These are phyloP conservation scores for Penicillium psychrosexuale DNA, from an alignment of 2,329 filamentous ascomycete species.

Conservation along the genomic window DNA sequence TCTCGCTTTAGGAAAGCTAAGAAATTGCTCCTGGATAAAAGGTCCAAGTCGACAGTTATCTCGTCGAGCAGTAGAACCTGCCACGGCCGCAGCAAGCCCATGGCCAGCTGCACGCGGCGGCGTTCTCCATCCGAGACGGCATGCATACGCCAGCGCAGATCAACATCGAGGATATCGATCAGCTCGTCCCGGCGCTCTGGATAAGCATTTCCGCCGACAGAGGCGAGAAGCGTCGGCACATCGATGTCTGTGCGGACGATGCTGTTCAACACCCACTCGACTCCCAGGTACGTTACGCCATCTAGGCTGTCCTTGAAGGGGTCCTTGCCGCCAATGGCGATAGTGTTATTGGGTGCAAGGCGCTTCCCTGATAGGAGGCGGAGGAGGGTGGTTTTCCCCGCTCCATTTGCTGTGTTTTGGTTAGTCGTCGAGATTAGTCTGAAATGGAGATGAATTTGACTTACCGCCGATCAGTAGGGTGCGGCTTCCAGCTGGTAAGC, in stretches of 20 bases:
- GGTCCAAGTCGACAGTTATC: constrained; percentile 93
- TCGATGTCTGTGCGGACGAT: constrained; percentile 95
- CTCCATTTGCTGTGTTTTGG: constrained; percentile 69
- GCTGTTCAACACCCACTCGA: constrained; percentile 97
- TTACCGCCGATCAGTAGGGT: constrained; percentile 84
- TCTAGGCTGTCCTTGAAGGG: constrained; percentile 88
- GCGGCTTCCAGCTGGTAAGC: constrained; percentile 76
- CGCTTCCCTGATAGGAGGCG: constrained; percentile 93
- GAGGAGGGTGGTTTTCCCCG: constrained; percentile 94
- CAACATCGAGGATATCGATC: constrained; percentile 83
- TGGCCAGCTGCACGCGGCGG: constrained; percentile 86
- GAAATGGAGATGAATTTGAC: not conserved
- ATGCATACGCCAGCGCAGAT: constrained; percentile 91
- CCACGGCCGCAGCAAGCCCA: constrained; percentile 93
- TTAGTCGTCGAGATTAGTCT: constrained; percentile 11
- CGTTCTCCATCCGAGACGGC: constrained; percentile 91
- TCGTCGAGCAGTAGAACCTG: constrained; percentile 87
- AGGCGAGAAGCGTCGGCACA: constrained; percentile 77
- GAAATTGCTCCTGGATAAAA: constrained; percentile 81
- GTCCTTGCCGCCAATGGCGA: constrained; percentile 78
- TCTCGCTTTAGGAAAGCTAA: constrained; percentile 80
- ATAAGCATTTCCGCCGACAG: constrained; percentile 82
- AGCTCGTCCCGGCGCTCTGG: constrained; percentile 81
- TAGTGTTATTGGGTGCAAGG: constrained; percentile 72
- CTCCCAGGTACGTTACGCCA: constrained; percentile 92